Evolutionary conservation across 2,329 filamentous ascomycete species (phyloP).

Genomic region (Phyllosticta citrichinensis): DNA sequence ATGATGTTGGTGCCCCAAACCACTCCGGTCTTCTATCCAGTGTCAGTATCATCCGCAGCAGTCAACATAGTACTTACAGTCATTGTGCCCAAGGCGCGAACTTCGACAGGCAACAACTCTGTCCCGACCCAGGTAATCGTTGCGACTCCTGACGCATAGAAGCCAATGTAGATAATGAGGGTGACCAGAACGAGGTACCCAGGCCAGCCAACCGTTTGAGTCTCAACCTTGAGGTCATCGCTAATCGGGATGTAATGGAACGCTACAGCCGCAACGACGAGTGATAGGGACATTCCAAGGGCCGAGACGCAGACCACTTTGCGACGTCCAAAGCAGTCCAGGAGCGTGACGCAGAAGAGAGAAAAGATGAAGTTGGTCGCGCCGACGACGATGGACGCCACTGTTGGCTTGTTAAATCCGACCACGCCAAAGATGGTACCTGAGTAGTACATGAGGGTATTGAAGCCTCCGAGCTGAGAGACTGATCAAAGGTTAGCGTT

Average conservation of each 20-base stretch:
- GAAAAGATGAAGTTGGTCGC: conserved; percentile 77
- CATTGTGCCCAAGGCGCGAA: conserved; percentile 30
- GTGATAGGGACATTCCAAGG: conserved; percentile 58
- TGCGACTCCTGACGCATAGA: conserved; percentile 24
- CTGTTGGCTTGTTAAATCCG: conserved; percentile 66
- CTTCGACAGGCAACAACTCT: conserved; percentile 28
- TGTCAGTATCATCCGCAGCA: too few species aligned
- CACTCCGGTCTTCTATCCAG: conserved; percentile 12
- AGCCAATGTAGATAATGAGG: conserved; percentile 29
- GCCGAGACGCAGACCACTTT: conserved; percentile 46
- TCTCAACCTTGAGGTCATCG: conserved; percentile 24
- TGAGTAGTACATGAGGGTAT: conserved; percentile 76
- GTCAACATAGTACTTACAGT: too few species aligned
- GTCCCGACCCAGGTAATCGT: conserved; percentile 29
- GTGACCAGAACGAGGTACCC: conserved; percentile 27
- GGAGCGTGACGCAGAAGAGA: conserved; percentile 61
- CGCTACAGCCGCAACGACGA: conserved; percentile 59
- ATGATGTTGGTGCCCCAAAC: conserved; percentile 22
- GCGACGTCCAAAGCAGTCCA: conserved; percentile 70
- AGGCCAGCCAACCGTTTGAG: conserved; percentile 21
- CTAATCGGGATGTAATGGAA: conserved; percentile 37
- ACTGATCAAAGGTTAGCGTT: too few species aligned
- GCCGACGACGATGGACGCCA: conserved; percentile 71
- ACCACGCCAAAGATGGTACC: conserved; percentile 44
- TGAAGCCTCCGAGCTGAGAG: conserved; percentile 39